phyloP scores from a whole-genome alignment of 257 asterid genomes.

The Plantago ovata region DNA sequence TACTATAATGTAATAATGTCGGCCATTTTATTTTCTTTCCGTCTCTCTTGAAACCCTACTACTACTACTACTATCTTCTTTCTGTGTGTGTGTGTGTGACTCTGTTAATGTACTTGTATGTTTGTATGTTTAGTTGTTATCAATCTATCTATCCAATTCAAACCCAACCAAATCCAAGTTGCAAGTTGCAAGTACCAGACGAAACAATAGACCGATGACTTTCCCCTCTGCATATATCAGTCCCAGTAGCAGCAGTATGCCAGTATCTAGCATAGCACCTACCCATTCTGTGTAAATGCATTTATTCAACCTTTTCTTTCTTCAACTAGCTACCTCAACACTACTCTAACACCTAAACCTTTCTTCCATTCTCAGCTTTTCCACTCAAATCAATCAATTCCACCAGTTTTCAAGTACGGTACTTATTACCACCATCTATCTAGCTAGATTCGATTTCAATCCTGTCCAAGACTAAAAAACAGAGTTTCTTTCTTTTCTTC shows the following conservation, averaged over 20 bases:
- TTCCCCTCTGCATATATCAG: not conserved
- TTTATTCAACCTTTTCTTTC: not conserved
- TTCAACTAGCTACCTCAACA: no score
- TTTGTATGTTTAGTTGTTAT: no score
- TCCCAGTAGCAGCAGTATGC: not conserved
- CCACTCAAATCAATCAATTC: not conserved
- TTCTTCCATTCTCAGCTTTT: no score
- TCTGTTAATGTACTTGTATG: no score
- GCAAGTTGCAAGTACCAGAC: not conserved
- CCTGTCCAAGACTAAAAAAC: not conserved
- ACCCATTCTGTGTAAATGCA: not conserved
- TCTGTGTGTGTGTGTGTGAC: no score
- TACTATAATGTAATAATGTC: no score
- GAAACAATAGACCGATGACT: not conserved
- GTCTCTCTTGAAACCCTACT: no score
- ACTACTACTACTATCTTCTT: no score
- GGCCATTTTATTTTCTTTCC: no score
- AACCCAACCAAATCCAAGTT: no score
- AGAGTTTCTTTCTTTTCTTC: not conserved
- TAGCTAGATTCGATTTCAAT: conserved; percentile 7
- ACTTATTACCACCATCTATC: not conserved
- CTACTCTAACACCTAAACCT: not conserved
- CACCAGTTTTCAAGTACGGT: not conserved
- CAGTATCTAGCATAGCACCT: no score
- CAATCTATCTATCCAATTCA: no score